These are phyloP conservation scores for Phytopythium delawarense DNA, from an alignment of 352 stramenopile genomes.

Conservation along the genomic window DNA sequence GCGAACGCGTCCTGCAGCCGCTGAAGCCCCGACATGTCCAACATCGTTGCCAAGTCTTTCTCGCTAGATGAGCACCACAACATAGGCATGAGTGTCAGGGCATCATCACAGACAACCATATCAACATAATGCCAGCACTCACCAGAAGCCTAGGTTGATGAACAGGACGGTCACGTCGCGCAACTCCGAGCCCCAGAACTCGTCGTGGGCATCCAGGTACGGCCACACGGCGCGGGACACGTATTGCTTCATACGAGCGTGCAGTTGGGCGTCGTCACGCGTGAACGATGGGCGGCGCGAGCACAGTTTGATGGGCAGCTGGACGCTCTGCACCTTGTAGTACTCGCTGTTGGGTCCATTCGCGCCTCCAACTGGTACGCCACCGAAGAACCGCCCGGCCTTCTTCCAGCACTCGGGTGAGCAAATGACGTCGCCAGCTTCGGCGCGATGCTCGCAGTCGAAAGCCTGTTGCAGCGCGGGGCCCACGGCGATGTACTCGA, in stretches of 20 bases:
- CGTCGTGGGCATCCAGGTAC: conserved; percentile 88
- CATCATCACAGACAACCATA: background rate
- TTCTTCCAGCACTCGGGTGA: conserved; percentile 80
- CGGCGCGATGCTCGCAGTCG: conserved; percentile 79
- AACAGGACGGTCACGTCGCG: conserved; percentile 91
- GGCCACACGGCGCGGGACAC: conserved; percentile 90
- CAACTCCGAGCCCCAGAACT: conserved; percentile 92
- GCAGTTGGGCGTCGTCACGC: conserved; percentile 74
- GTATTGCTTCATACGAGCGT: conserved; percentile 88
- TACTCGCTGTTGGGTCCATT: conserved; percentile 19
- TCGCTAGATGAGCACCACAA: conserved; percentile 32
- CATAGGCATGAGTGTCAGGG: background rate
- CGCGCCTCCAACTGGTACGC: conserved; percentile 23
- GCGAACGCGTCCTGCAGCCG: conserved; percentile 77
- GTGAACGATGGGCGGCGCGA: conserved; percentile 70
- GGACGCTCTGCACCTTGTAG: conserved; percentile 58
- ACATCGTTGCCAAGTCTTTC: conserved; percentile 72
- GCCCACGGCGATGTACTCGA: conserved; percentile 92
- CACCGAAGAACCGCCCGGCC: conserved; percentile 58
- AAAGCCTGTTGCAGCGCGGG: conserved; percentile 91
- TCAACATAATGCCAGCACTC: conserved; percentile 8
- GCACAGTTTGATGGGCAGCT: conserved; percentile 57
- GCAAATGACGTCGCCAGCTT: conserved; percentile 88
- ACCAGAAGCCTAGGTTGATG: conserved; percentile 92
- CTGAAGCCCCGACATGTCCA: conserved; percentile 63